These are phyloP conservation scores for Euphorbia peplus DNA, from an alignment of 345 rosid genomes.

Conservation along the genomic window DNA sequence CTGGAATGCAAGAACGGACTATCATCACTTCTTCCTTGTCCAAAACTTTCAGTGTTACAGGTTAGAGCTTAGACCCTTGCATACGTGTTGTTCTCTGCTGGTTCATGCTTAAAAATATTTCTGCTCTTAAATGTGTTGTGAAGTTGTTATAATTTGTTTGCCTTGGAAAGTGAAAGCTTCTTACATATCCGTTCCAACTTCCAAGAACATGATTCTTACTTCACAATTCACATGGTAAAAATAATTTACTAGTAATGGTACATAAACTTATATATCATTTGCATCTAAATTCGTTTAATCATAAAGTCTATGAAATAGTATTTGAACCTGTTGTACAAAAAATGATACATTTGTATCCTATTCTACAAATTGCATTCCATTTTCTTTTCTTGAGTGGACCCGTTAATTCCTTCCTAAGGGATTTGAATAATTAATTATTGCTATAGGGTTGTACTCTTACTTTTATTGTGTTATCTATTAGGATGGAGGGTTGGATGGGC, in stretches of 20 bases:
- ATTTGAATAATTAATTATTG: neutral
- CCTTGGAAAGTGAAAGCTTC: neutral
- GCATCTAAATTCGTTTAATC: neutral
- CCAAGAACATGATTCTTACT: neutral
- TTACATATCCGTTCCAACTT: neutral
- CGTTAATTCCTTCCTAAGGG: neutral
- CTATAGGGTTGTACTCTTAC: slow-evolving; percentile 11
- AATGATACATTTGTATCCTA: neutral
- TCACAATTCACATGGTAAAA: neutral
- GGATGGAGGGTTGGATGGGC: slow-evolving; percentile 73
- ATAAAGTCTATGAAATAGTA: neutral
- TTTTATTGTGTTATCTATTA: slow-evolving; percentile 21
- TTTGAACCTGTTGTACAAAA: neutral
- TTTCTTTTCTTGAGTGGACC: neutral
- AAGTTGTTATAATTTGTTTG: neutral
- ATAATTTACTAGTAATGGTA: neutral
- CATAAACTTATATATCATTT: neutral
- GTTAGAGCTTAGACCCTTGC: slow-evolving; percentile 23
- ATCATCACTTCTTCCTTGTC: slow-evolving; percentile 57
- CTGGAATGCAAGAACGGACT: slow-evolving; percentile 58
- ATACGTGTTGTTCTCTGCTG: slow-evolving; percentile 1
- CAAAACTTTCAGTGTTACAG: slow-evolving; percentile 57
- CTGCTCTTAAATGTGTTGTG: neutral
- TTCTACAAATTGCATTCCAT: neutral
- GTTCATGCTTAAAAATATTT: neutral